These are phyloP conservation scores for Agastache rugosa DNA, from an alignment of 257 asterid species.

Conservation along the genomic window DNA sequence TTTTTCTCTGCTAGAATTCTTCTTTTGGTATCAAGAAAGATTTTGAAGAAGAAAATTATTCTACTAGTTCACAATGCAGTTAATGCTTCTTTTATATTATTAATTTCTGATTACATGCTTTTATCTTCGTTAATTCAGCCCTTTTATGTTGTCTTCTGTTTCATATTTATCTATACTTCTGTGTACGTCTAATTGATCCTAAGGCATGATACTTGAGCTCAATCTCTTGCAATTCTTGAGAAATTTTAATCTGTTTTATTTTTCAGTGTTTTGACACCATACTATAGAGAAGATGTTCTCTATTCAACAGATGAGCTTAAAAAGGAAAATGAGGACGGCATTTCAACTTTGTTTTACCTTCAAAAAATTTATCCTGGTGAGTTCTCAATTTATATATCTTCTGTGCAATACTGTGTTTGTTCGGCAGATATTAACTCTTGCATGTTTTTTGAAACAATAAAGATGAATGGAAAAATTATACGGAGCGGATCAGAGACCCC, in stretches of 20 bases:
- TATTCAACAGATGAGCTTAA: slow-evolving; percentile 87
- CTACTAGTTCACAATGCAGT: neutral
- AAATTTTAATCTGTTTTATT: slow-evolving; percentile 32
- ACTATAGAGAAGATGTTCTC: slow-evolving; percentile 84
- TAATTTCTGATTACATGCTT: neutral
- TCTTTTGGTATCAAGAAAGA: too few species aligned
- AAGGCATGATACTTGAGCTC: slow-evolving; percentile 5
- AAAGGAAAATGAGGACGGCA: slow-evolving; percentile 93
- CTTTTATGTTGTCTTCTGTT: neutral
- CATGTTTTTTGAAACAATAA: slow-evolving; percentile 26
- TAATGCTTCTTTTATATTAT: neutral
- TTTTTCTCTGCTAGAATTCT: too few species aligned
- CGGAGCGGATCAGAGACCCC: slow-evolving; percentile 70
- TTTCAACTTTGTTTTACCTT: slow-evolving; percentile 83
- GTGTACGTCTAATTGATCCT: slow-evolving; percentile 1
- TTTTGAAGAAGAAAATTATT: too few species aligned
- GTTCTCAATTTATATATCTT: slow-evolving; percentile 28
- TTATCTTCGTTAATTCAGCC: neutral
- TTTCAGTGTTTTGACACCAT: slow-evolving; percentile 92
- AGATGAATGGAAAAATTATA: slow-evolving; percentile 94
- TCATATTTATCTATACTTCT: slow-evolving; percentile 7
- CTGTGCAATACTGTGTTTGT: slow-evolving; percentile 14
- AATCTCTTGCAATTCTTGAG: slow-evolving; percentile 10
- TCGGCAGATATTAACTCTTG: slow-evolving; percentile 32
- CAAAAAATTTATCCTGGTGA: slow-evolving; percentile 94